Percentiles rank a stretch among this genome's conserved stretches.
Conservation (phyloP, 495 filamentous ascomycete genomes). For the Aspergillus coremiiformis region DNA sequence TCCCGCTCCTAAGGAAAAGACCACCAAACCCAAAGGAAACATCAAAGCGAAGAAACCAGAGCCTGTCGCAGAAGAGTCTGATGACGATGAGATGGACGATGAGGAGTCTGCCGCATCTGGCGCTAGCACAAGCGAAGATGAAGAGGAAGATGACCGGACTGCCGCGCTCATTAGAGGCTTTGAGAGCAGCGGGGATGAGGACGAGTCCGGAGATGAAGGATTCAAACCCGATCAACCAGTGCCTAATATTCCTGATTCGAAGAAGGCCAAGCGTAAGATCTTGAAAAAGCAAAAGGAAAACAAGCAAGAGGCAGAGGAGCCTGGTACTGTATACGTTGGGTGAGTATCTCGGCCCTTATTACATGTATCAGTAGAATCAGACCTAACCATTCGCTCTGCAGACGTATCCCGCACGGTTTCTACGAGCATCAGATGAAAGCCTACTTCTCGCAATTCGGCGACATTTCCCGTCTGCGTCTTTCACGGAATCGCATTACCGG, state of each 20-base stretch:
- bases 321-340: conserved; percentile 81
- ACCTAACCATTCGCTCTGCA: conserved; percentile 19
- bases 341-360: conserved; percentile 21
- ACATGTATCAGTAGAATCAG: neutral
- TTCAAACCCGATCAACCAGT: conserved; percentile 52
- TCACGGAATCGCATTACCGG: conserved; percentile 88
- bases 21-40: conserved; percentile 23
- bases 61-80: conserved; percentile 25
- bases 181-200: conserved; percentile 68
- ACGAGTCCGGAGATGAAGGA: conserved; percentile 45
- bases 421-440: conserved; percentile 90
- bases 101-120: conserved; percentile 18
- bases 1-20: conserved; percentile 30
- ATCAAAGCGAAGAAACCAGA: conserved; percentile 26
- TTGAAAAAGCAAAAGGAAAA: conserved; percentile 41
- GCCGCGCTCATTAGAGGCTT: conserved; percentile 67
- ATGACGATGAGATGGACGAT: conserved; percentile 13
- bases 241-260: conserved; percentile 51
- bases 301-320: conserved; percentile 40
- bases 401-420: conserved; percentile 88
- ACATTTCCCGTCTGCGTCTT: conserved; percentile 71
- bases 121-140: conserved; percentile 33
- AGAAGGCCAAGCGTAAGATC: conserved; percentile 54
- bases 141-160: conserved; percentile 58
- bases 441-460: conserved; percentile 95